Evolutionary conservation across 495 filamentous ascomycete species (phyloP).

Genomic region (Trichoderma reesei): DNA sequence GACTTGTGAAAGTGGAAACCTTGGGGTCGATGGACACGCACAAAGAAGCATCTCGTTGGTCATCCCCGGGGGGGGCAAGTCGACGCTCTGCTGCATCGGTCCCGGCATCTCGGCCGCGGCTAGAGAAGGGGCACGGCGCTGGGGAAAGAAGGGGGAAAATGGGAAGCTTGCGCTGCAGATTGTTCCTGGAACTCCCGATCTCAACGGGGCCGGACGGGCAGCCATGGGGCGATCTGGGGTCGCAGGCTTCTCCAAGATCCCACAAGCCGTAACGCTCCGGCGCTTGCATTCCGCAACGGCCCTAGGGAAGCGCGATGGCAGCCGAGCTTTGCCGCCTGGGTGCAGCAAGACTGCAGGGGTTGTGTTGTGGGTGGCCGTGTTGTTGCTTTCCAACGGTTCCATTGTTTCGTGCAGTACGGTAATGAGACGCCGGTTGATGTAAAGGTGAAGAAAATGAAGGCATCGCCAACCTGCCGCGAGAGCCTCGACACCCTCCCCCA

Average conservation of each 20-base stretch:
- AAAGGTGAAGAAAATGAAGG: conserved; percentile 4
- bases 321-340: conserved; percentile 5
- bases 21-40: background rate
- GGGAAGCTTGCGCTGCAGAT: too few relatives aligned
- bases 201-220: conserved; percentile 2
- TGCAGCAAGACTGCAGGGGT: background rate
- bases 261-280: conserved; percentile 9
- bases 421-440: background rate
- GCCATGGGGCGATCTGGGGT: conserved; percentile 6
- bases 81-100: background rate
- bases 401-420: background rate
- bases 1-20: background rate
- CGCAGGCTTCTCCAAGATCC: conserved; percentile 8
- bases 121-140: background rate
- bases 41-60: background rate
- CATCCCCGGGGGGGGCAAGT: background rate
- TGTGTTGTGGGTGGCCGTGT: background rate
- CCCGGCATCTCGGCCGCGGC: conserved; percentile 1
- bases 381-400: too few relatives aligned
- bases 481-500: background rate
- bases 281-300: conserved; percentile 3
- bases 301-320: conserved; percentile 6
- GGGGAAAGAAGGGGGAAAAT: background rate
- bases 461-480: background rate
- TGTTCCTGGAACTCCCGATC: conserved; percentile 8